Conservation (phyloP, 2,329 filamentous ascomycete genomes). For the Penicillium crustosum region DNA sequence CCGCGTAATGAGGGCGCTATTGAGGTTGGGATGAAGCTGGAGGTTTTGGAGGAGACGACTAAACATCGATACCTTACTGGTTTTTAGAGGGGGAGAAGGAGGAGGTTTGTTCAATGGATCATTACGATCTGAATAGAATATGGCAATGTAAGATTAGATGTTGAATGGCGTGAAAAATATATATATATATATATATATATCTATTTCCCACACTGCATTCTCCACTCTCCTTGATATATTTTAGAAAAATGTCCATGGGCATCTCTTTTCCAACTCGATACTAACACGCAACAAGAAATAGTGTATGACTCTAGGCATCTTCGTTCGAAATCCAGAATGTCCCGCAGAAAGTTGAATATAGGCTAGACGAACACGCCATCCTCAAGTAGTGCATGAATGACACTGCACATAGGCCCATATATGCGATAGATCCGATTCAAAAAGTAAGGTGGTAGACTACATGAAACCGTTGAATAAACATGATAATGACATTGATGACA, state of each 20-base stretch:
- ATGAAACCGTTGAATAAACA: background rate
- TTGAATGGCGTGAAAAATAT: background rate
- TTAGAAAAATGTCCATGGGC: background rate
- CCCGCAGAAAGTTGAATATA: no score
- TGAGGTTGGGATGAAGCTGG: constrained; percentile 59
- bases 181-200: no score
- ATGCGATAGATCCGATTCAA: background rate
- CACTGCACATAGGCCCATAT: no score
- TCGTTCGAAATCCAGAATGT: no score
- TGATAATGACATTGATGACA: constrained; percentile 5
- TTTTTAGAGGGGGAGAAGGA: constrained; percentile 18
- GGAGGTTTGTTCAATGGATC: background rate
- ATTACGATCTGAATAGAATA: no score
- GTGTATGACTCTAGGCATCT: no score
- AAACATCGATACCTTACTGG: constrained; percentile 56
- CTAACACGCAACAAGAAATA: no score
- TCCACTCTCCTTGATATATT: no score
- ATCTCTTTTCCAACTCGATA: no score
- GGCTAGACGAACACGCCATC: no score
- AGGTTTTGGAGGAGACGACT: constrained; percentile 58
- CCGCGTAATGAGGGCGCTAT: constrained; percentile 57
- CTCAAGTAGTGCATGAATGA: no score
- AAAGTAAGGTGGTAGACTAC: background rate
- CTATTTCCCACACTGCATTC: no score
- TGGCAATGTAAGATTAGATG: background rate